Conservation (phyloP, 495 filamentous ascomycete genomes). For the Cudoniella acicularis region DNA sequence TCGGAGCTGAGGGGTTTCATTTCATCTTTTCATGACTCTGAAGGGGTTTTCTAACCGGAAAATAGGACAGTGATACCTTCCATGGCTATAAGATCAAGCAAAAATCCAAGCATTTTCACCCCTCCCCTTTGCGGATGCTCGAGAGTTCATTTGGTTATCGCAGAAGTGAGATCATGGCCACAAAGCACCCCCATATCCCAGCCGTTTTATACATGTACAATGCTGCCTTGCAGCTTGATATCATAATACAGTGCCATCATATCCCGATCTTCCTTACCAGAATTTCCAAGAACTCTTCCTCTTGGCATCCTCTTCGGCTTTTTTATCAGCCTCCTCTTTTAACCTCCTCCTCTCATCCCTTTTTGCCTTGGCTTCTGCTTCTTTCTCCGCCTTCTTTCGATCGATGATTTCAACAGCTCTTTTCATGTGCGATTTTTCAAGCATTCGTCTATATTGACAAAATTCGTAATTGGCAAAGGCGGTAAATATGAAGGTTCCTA, state of each 20-base stretch:
- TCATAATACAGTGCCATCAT: constrained; percentile 5
- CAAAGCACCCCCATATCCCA: no score
- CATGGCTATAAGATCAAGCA: no score
- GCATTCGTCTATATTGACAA: constrained; percentile 65
- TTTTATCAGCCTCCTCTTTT: constrained; percentile 37
- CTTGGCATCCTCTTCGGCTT: constrained; percentile 33
- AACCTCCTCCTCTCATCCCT: constrained; percentile 51
- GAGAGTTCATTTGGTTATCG: background rate
- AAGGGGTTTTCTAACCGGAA: no score
- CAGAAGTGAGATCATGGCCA: background rate
- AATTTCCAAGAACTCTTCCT: constrained; percentile 43
- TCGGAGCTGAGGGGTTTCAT: no score
- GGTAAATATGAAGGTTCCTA: constrained; percentile 62
- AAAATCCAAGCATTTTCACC: no score
- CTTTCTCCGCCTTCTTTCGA: constrained; percentile 61
- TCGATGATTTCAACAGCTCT: constrained; percentile 78
- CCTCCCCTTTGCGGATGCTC: no score
- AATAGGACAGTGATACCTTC: no score
- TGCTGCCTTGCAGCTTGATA: constrained; percentile 1
- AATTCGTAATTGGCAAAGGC: constrained; percentile 72
- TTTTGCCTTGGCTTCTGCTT: constrained; percentile 47
- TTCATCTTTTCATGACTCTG: no score
- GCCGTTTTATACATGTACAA: background rate
- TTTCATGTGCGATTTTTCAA: constrained; percentile 76
- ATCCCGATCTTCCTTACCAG: constrained; percentile 39